A percentile compares a stretch with the other conserved stretches of the same genome.
phyloP scores from a whole-genome alignment of 805 yeast genomes.

The Kodamaea kaohsiungensis region DNA sequence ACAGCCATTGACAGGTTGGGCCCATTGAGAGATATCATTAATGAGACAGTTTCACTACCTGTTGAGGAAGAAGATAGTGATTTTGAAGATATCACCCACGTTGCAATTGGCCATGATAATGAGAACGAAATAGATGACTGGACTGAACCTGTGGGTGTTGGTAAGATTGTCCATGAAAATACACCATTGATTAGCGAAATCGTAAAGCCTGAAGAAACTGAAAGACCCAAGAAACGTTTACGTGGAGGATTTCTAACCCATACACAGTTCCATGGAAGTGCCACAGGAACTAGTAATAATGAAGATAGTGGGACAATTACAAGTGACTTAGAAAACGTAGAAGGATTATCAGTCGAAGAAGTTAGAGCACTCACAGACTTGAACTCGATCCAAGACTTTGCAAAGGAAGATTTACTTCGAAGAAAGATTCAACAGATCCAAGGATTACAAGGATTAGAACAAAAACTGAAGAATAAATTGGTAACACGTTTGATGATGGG shows the following conservation, averaged over 20 bases:
- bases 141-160: conserved; percentile 59
- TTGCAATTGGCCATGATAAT: background rate
- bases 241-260: background rate
- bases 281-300: background rate
- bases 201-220: conserved; percentile 43
- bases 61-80: conserved; percentile 44
- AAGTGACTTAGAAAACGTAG: conserved; percentile 34
- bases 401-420: conserved; percentile 43
- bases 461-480: conserved; percentile 47
- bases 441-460: conserved; percentile 34
- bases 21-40: conserved; percentile 44
- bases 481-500: conserved; percentile 72
- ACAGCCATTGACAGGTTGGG: conserved; percentile 56
- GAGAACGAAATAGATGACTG: conserved; percentile 20
- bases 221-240: conserved; percentile 5
- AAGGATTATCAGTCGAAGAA: conserved; percentile 38
- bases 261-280: background rate
- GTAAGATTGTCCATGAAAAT: conserved; percentile 45
- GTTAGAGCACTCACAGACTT: conserved; percentile 37
- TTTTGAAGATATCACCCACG: conserved; percentile 16
- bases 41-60: conserved; percentile 50
- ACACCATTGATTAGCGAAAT: conserved; percentile 54
- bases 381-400: conserved; percentile 37
- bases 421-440: conserved; percentile 51
- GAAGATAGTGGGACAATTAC: conserved; percentile 18